These are phyloP conservation scores for Ustilago vetiveriae DNA, from an alignment of 1,284 basidiomycete genomes.

Conservation along the genomic window DNA sequence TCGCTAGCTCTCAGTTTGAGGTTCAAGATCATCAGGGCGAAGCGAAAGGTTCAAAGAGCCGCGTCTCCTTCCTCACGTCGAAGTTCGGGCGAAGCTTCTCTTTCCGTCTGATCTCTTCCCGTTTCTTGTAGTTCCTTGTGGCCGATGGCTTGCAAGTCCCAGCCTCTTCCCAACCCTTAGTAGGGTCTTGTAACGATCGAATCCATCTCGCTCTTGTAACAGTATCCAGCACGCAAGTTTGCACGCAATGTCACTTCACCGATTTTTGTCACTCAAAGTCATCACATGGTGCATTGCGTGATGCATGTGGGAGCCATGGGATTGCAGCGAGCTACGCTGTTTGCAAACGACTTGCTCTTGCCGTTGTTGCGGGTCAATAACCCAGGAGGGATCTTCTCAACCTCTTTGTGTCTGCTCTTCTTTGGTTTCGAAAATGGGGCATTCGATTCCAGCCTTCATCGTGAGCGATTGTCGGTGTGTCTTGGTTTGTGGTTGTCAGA, in stretches of 20 bases:
- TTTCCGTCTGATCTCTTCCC: background rate
- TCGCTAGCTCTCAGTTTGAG: slow-evolving; percentile 40
- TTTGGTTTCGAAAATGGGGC: slow-evolving; percentile 28
- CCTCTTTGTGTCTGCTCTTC: slow-evolving; percentile 26
- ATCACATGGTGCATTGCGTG: too few relatives aligned
- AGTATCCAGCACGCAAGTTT: too few relatives aligned
- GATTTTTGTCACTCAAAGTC: too few relatives aligned
- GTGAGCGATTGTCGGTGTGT: background rate
- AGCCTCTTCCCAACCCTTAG: too few relatives aligned
- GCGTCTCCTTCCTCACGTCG: slow-evolving; percentile 1
- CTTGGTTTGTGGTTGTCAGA: background rate
- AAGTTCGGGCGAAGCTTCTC: slow-evolving; percentile 8
- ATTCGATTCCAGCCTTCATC: slow-evolving; percentile 34
- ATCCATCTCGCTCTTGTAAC: too few relatives aligned
- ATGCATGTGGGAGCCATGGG: too few relatives aligned
- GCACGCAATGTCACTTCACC: too few relatives aligned
- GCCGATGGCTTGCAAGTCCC: too few relatives aligned
- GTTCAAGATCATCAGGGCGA: slow-evolving; percentile 41
- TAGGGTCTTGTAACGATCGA: too few relatives aligned
- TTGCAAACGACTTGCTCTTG: too few relatives aligned
- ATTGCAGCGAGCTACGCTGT: too few relatives aligned
- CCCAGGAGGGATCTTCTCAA: slow-evolving; percentile 24
- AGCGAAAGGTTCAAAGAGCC: slow-evolving; percentile 13
- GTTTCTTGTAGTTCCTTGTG: too few relatives aligned
- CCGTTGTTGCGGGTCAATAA: slow-evolving; percentile 18